A percentile compares a stretch with the other conserved stretches of the same genome.
These are phyloP conservation scores for Pseudopithomyces maydicus DNA, from an alignment of 2,329 filamentous ascomycete genomes.

Conservation along the genomic window DNA sequence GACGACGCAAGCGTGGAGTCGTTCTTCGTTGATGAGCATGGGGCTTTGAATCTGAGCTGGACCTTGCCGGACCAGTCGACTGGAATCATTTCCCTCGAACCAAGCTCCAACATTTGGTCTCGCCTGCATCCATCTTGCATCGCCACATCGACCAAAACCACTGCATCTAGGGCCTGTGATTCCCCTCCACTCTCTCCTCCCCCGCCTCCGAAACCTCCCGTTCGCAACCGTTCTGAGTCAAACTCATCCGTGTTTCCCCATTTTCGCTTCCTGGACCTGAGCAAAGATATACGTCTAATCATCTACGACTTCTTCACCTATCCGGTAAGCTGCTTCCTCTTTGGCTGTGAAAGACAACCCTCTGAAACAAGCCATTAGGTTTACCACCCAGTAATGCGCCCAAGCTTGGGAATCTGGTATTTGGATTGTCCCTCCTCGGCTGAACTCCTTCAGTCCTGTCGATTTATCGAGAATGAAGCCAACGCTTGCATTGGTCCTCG, in stretches of 20 bases:
- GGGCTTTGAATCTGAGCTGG: not conserved
- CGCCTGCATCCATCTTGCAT: not conserved
- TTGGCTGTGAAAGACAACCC: not conserved
- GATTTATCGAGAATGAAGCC: not conserved
- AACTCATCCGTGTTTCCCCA: not conserved
- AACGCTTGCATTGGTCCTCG: not conserved
- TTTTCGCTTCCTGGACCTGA: not conserved
- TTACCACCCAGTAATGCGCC: not conserved
- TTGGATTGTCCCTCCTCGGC: not conserved
- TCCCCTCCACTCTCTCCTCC: not conserved
- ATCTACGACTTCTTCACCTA: not conserved
- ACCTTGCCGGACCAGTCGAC: not conserved
- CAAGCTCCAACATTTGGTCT: not conserved
- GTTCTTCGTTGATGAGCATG: not conserved
- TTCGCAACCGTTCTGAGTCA: not conserved
- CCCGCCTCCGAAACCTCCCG: not conserved
- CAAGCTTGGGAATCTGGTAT: not conserved
- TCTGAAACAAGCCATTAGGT: not conserved
- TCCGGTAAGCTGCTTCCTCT: not conserved
- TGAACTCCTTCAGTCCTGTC: not conserved
- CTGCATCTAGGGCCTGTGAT: not conserved
- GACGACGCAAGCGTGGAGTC: not conserved
- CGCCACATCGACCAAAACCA: not conserved
- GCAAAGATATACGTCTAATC: not conserved
- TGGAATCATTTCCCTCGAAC: not conserved